Evolutionary conservation across 106 monocot genomes (phyloP), one percentile per base, ranked within the genome.

Genomic region (Triglochin maritima): DNA sequence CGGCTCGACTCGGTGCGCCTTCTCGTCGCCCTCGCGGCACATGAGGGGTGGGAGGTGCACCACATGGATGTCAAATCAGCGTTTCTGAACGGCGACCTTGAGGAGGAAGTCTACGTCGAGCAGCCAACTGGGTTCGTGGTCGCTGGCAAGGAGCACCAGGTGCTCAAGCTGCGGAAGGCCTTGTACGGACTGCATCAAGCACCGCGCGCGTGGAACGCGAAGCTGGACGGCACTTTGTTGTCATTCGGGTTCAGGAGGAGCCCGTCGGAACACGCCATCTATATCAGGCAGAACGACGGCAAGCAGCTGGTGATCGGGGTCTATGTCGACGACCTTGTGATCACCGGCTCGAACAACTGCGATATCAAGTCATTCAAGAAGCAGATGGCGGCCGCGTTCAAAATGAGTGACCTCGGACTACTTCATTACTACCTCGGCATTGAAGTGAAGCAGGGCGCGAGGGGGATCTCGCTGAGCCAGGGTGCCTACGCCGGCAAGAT

Each of bases 51-150:
- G 72, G 16, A 51, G 45, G 44, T 72, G 5, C 44, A 53, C 54
- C 69, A 65, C 4, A 46, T 65, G 56, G 66, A 74, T 29, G 74
- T 66, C 2, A 74, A 74, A 55, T 66, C 74, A 7, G 74, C 74
- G 2, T 74, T 74, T 57, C 46, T 66, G 9, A 66, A 74, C 49
- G 3, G 65, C 3, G 3, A 49, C 4, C 47, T 74, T 3, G 46
- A 45, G 13, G 66, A 66, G 47, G 46, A 54, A 59, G 46, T 62
- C 1, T 73, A 73, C 16, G 66, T 66, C 6, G 56, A 17, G 8
- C 74, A 74, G 14, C 66, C 59, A 13, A 16, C 29, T 3, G 52
- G 57, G 8, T 75, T 50, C 14, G n/a, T 52, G 6, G n/a, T 5
- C 9, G 48, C 59, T 4, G 17, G 42, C 11, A 47, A 75, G 9